Percentiles rank a stretch among this genome's conserved stretches.
These are phyloP conservation scores for Tetracladium setigerum DNA, from an alignment of 495 filamentous ascomycete species.

Conservation along the genomic window DNA sequence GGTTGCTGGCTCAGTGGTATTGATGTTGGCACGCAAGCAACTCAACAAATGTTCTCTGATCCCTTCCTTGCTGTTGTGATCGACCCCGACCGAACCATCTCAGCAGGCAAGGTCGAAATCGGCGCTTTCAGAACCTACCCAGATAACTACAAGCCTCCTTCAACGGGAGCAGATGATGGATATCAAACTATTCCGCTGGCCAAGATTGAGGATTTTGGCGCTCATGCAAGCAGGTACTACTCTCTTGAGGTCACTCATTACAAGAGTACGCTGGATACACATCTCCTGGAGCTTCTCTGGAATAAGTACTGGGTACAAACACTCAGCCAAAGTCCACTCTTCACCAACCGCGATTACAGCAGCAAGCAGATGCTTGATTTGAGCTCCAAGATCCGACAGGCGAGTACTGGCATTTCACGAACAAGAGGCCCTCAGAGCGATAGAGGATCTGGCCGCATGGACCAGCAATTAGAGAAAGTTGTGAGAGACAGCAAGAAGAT, in stretches of 20 bases:
- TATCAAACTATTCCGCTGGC: conserved; percentile 75
- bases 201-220: conserved; percentile 95
- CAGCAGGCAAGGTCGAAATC: conserved; percentile 92
- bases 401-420: conserved; percentile 40
- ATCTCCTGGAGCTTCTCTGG: conserved; percentile 84
- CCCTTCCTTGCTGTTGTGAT: conserved; percentile 96
- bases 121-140: conserved; percentile 93
- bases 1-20: conserved; percentile 98
- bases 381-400: conserved; percentile 66
- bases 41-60: conserved; percentile 75
- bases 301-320: conserved; percentile 99
- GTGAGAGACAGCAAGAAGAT: conserved; percentile 74
- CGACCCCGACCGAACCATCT: conserved; percentile 94
- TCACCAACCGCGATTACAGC: conserved; percentile 87
- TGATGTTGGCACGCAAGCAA: conserved; percentile 80
- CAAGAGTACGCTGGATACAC: conserved; percentile 81
- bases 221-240: conserved; percentile 86
- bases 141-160: conserved; percentile 54
- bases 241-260: conserved; percentile 84
- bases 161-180: conserved; percentile 41
- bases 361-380: conserved; percentile 91
- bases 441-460: conserved; percentile 21
- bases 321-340: conserved; percentile 87
- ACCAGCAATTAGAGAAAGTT: conserved; percentile 70
- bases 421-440: conserved; percentile 11